These are phyloP conservation scores for Lentinula guzmanii DNA, from an alignment of 768 basidiomycete genomes.

Conservation along the genomic window DNA sequence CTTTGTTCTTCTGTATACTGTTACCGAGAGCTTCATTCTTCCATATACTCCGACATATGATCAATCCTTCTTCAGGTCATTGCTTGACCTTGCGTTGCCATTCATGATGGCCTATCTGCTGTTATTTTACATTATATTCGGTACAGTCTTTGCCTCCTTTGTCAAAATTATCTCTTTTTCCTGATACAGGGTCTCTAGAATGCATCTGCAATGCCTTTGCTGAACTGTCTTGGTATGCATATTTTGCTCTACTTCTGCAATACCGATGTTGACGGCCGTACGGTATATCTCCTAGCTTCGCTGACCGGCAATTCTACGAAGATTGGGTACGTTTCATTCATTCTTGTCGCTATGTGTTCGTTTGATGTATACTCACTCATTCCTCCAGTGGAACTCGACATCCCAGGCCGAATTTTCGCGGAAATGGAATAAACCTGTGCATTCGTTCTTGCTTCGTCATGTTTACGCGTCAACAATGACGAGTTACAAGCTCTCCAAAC, in stretches of 20 bases:
- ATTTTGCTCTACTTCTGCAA: background rate
- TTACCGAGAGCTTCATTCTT: conserved; percentile 91
- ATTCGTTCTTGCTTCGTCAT: conserved; percentile 89
- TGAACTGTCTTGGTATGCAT: conserved; percentile 75
- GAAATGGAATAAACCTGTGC: conserved; percentile 98
- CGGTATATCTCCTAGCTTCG: conserved; percentile 52
- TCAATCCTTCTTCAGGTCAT: conserved; percentile 67
- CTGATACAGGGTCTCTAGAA: conserved; percentile 32
- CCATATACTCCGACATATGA: conserved; percentile 65
- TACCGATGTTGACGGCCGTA: conserved; percentile 2
- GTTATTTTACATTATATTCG: conserved; percentile 82
- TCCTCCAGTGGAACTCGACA: conserved; percentile 81
- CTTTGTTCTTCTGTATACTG: conserved; percentile 88
- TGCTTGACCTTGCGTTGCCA: conserved; percentile 85
- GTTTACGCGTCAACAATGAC: conserved; percentile 89
- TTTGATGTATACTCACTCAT: background rate
- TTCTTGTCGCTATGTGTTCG: background rate
- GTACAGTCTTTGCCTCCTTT: conserved; percentile 27
- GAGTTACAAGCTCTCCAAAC: conserved; percentile 67
- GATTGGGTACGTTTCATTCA: conserved; percentile 64
- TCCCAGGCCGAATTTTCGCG: conserved; percentile 97
- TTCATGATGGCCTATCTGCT: conserved; percentile 92
- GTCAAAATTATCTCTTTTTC: conserved; percentile 17
- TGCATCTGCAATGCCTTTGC: conserved; percentile 97
- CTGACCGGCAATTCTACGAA: conserved; percentile 96